These are phyloP conservation scores for Paramecium tetraurelia DNA, from an alignment of 73 alveolate species.

Conservation along the genomic window DNA sequence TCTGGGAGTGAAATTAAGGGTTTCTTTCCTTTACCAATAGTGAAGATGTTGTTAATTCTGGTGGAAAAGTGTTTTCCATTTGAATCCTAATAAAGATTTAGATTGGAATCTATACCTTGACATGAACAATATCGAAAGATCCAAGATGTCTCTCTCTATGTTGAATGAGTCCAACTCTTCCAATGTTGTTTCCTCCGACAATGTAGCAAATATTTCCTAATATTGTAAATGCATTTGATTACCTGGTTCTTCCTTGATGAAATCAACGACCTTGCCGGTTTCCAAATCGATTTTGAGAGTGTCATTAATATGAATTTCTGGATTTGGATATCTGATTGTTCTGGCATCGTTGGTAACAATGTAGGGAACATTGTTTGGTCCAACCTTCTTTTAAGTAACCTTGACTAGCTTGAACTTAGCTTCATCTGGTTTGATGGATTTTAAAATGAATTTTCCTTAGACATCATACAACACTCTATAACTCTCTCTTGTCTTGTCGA, in stretches of 20 bases:
- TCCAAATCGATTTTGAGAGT: conserved; percentile 80
- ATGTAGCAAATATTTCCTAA: conserved; percentile 74
- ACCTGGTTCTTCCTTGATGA: conserved; percentile 86
- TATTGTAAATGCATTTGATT: not conserved
- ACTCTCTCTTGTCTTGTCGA: conserved; percentile 87
- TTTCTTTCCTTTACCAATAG: conserved; percentile 94
- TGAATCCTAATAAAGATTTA: conserved; percentile 72
- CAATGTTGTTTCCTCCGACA: conserved; percentile 88
- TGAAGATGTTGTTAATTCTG: conserved; percentile 90
- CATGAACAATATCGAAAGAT: conserved; percentile 92
- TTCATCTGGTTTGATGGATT: conserved; percentile 55
- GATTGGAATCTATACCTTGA: not conserved
- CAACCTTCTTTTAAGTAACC: conserved; percentile 90
- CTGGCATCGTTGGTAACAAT: conserved; percentile 97
- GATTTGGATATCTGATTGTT: conserved; percentile 98
- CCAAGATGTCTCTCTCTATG: conserved; percentile 96
- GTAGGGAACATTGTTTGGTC: conserved; percentile 97
- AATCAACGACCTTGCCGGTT: conserved; percentile 80
- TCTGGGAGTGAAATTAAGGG: conserved; percentile 88
- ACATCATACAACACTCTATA: conserved; percentile 96
- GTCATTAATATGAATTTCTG: conserved; percentile 91
- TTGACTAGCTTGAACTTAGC: conserved; percentile 92
- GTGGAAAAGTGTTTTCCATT: conserved; percentile 94
- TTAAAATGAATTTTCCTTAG: conserved; percentile 93
- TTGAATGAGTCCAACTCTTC: conserved; percentile 93